A percentile compares a stretch with the other conserved stretches of the same genome.
These are phyloP conservation scores for Paraphoma chrysanthemicola DNA, from an alignment of 2,329 filamentous ascomycete species.

Conservation along the genomic window DNA sequence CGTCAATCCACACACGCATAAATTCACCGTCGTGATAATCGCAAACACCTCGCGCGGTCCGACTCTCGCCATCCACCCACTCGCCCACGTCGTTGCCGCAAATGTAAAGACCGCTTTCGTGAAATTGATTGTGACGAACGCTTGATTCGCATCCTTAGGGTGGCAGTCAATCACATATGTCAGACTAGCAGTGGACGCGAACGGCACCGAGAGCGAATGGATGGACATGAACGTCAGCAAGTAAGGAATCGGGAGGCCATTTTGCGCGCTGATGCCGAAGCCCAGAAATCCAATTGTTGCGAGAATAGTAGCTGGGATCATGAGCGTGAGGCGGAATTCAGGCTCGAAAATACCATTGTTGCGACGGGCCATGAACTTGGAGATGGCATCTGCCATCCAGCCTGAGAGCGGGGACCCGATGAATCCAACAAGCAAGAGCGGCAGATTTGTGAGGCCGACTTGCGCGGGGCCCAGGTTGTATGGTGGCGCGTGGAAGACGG, in stretches of 20 bases:
- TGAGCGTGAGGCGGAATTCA: constrained; percentile 71
- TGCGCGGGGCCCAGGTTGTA: constrained; percentile 82
- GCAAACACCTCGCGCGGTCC: constrained; percentile 72
- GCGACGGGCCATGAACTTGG: constrained; percentile 71
- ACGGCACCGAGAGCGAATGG: constrained; percentile 47
- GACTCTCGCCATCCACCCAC: constrained; percentile 68
- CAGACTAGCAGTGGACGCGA: constrained; percentile 47
- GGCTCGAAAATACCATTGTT: constrained; percentile 90
- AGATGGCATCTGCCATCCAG: constrained; percentile 74
- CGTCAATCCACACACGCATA: constrained; percentile 72
- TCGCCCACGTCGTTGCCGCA: constrained; percentile 80
- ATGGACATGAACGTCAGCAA: constrained; percentile 47
- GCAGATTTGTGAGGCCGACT: constrained; percentile 78
- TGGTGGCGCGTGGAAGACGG: constrained; percentile 80
- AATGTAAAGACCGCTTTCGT: constrained; percentile 50
- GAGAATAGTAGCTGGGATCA: constrained; percentile 40
- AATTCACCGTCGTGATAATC: constrained; percentile 76
- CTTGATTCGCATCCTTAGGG: constrained; percentile 48
- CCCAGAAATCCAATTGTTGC: constrained; percentile 51
- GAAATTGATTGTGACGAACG: constrained; percentile 53
- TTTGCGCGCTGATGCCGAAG: constrained; percentile 47
- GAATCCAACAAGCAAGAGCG: constrained; percentile 81
- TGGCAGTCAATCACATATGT: constrained; percentile 54
- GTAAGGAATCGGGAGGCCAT: constrained; percentile 31
- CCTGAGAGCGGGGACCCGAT: constrained; percentile 78